Conservation (phyloP, 2,329 filamentous ascomycete species). For the Ophiosphaerella narmari region DNA sequence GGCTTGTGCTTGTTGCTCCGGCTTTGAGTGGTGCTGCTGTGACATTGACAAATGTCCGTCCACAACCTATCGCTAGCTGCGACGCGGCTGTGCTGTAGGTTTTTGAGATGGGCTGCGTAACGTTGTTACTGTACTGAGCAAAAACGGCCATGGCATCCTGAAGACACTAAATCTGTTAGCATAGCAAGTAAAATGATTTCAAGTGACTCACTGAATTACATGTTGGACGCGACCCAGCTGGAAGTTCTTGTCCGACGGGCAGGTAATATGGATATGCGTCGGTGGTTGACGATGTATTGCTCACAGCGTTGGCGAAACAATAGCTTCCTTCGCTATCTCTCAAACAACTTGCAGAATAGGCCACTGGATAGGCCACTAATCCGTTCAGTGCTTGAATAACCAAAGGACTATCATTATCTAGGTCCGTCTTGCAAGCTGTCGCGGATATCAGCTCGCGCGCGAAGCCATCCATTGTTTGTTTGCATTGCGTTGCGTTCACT, state of each 20-base stretch:
- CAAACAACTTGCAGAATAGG: conserved; percentile 83
- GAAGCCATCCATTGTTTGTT: conserved; percentile 64
- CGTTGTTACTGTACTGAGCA: conserved; percentile 68
- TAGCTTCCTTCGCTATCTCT: conserved; percentile 66
- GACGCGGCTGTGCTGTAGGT: conserved; percentile 74
- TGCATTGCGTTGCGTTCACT: conserved; percentile 69
- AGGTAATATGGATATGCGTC: conserved; percentile 86
- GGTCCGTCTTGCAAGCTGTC: conserved; percentile 74
- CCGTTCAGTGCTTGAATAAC: conserved; percentile 77
- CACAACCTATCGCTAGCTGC: conserved; percentile 70
- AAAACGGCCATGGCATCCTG: conserved; percentile 82
- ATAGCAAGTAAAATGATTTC: neutral
- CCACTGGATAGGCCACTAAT: conserved; percentile 73
- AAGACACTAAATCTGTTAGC: conserved; percentile 60
- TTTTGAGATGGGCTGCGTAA: conserved; percentile 66
- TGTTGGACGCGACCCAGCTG: conserved; percentile 67
- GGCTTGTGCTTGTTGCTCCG: conserved; percentile 25
- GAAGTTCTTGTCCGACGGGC: conserved; percentile 74
- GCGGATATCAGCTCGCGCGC: conserved; percentile 67
- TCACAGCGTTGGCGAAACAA: conserved; percentile 85
- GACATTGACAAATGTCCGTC: conserved; percentile 58
- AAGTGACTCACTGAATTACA: conserved; percentile 60
- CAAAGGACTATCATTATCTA: conserved; percentile 66
- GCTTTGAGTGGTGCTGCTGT: conserved; percentile 51
- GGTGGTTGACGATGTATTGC: conserved; percentile 70